phyloP scores from a whole-genome alignment of 1,284 basidiomycete genomes.

The Moesziomyces globuligerus region DNA sequence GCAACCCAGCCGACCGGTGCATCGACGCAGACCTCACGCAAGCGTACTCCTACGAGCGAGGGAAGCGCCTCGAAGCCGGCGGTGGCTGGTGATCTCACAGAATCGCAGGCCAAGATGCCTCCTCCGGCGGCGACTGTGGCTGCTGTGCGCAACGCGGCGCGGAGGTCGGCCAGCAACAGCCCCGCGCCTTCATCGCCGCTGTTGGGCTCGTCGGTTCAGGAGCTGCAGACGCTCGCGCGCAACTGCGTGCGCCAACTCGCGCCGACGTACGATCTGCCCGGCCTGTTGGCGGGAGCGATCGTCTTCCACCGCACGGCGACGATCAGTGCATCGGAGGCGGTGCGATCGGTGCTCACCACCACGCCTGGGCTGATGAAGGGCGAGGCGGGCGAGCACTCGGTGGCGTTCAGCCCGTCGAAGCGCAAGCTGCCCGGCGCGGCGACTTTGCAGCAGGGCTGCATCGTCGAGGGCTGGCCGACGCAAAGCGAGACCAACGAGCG shows the following conservation, averaged over 20 bases:
- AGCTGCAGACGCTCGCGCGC: constrained; percentile 44
- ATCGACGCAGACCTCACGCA: constrained; percentile 10
- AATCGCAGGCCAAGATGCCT: constrained; percentile 48
- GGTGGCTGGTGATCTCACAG: constrained; percentile 18
- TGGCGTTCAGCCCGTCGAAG: constrained; percentile 49
- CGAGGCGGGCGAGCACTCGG: constrained; percentile 54
- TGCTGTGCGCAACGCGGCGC: constrained; percentile 26
- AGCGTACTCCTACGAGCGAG: constrained; percentile 9
- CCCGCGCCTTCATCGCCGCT: constrained; percentile 35
- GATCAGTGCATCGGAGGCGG: constrained; percentile 61
- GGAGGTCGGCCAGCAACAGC: constrained; percentile 45
- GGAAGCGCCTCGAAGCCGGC: constrained; percentile 9
- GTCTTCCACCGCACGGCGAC: constrained; percentile 67
- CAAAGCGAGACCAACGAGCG: constrained; percentile 30
- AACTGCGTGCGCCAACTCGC: constrained; percentile 52
- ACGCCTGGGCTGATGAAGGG: constrained; percentile 63
- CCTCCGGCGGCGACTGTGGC: constrained; percentile 35
- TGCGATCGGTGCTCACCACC: constrained; percentile 58
- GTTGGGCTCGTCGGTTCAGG: constrained; percentile 30
- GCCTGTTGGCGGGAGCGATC: constrained; percentile 63
- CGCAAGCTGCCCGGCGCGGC: constrained; percentile 32
- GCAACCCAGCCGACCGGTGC: constrained; percentile 14
- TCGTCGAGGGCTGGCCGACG: constrained; percentile 46
- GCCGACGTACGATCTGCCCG: constrained; percentile 62
- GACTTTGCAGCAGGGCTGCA: constrained; percentile 42